These are phyloP conservation scores for Lunasporangiospora selenospora DNA, from an alignment of 192 early-diverging fungal genomes.

Conservation along the genomic window DNA sequence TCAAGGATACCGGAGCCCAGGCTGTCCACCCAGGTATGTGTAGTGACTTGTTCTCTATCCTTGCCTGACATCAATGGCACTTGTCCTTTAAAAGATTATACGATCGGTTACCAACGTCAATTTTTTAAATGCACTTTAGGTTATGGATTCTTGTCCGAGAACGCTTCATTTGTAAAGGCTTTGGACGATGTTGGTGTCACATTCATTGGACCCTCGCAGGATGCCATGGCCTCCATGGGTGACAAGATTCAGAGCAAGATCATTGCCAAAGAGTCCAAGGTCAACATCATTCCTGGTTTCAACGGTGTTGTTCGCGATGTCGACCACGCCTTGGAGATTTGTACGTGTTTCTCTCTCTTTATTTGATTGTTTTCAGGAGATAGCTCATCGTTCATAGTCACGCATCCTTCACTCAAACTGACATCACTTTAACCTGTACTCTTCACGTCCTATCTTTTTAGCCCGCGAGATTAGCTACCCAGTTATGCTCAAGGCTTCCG, in stretches of 20 bases:
- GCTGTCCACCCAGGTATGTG: slow-evolving; percentile 86
- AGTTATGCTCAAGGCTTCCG: slow-evolving; percentile 86
- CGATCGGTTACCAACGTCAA: no score
- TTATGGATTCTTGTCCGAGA: slow-evolving; percentile 97
- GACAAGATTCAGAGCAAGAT: slow-evolving; percentile 85
- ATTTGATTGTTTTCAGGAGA: background rate
- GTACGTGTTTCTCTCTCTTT: slow-evolving; percentile 25
- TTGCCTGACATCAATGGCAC: slow-evolving; percentile 11
- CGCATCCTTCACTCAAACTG: background rate
- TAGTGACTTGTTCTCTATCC: background rate
- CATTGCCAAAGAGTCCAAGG: slow-evolving; percentile 73
- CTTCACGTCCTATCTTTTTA: slow-evolving; percentile 4
- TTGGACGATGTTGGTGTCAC: slow-evolving; percentile 75
- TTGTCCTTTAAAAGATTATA: no score
- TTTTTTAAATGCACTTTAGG: slow-evolving; percentile 29
- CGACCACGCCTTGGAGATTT: slow-evolving; percentile 78
- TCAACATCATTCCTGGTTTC: slow-evolving; percentile 87
- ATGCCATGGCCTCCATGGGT: slow-evolving; percentile 79
- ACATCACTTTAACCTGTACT: background rate
- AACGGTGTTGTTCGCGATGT: slow-evolving; percentile 79
- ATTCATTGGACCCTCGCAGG: slow-evolving; percentile 74
- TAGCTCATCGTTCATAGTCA: background rate
- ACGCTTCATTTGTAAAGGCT: slow-evolving; percentile 78
- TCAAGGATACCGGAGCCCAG: slow-evolving; percentile 78
- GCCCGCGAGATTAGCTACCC: slow-evolving; percentile 75